These are phyloP conservation scores for Solanum peruvianum DNA, from an alignment of 257 asterid species.

Conservation along the genomic window DNA sequence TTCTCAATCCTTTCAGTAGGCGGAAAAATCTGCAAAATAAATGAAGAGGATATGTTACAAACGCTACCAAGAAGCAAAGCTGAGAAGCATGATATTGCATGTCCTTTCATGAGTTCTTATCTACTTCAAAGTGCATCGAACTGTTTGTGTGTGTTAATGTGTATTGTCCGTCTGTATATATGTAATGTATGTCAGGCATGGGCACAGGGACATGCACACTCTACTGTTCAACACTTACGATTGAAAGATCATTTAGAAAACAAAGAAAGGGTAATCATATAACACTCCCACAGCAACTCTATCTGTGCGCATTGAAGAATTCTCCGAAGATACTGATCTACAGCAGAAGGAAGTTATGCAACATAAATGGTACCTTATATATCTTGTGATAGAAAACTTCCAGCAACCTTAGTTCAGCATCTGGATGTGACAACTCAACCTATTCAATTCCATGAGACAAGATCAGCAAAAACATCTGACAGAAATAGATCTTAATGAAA, in stretches of 20 bases:
- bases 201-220: neutral
- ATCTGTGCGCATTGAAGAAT: neutral
- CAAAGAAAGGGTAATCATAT: neutral
- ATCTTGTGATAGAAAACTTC: constrained; percentile 55
- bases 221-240: neutral
- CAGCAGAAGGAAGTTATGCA: constrained; percentile 1
- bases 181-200: neutral
- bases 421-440: constrained; percentile 52
- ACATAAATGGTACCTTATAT: constrained; percentile 32
- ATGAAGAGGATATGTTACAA: neutral
- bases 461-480: neutral
- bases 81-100: neutral
- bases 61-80: neutral
- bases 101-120: neutral
- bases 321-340: neutral
- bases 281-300: neutral
- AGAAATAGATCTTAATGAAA: neutral
- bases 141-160: neutral
- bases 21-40: constrained; percentile 43
- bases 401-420: constrained; percentile 53
- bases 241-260: neutral
- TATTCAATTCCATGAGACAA: constrained; percentile 2
- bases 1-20: constrained; percentile 40
- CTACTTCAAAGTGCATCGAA: neutral
- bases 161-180: neutral